Percentiles rank a stretch among this genome's conserved stretches.
Conservation (phyloP, 768 basidiomycete genomes). For the Phlegmacium glaucopus region DNA sequence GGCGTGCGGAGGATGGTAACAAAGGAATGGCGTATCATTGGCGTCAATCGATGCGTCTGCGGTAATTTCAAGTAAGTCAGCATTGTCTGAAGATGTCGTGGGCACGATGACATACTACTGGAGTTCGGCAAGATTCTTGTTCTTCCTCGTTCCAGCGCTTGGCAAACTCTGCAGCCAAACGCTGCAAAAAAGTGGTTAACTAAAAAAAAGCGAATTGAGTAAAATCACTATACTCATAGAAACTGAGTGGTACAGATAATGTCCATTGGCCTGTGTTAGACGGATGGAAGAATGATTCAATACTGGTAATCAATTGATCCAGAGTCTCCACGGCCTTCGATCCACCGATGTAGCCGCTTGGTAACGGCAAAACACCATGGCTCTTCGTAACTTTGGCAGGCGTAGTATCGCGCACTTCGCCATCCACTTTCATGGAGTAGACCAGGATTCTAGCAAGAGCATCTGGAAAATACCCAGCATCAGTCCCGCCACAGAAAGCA, state of each 20-base stretch:
- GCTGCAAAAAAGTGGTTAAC: conserved; percentile 72
- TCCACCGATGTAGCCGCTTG: conserved; percentile 67
- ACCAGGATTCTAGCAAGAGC: conserved; percentile 83
- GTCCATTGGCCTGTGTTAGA: conserved; percentile 90
- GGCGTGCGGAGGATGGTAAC: conserved; percentile 82
- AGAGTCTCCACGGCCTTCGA: conserved; percentile 86
- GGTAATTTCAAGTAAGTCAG: background rate
- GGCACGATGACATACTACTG: conserved; percentile 43
- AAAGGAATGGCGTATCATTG: conserved; percentile 76
- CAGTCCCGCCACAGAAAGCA: background rate
- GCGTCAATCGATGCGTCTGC: conserved; percentile 75
- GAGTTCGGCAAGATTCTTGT: conserved; percentile 72
- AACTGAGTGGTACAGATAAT: conserved; percentile 34
- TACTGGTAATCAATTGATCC: conserved; percentile 84
- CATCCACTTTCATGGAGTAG: conserved; percentile 87
- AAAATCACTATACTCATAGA: background rate
- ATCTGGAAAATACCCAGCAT: conserved; percentile 35
- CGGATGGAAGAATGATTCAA: conserved; percentile 94
- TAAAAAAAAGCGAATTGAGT: conserved; percentile 22
- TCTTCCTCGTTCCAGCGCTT: conserved; percentile 82
- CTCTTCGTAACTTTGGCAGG: conserved; percentile 23
- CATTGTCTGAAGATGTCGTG: background rate
- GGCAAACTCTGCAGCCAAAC: conserved; percentile 70
- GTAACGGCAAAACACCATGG: conserved; percentile 28
- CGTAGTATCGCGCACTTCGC: conserved; percentile 48